These are phyloP conservation scores for Fragaria ananassa DNA, from an alignment of 306 rosid species.

Conservation along the genomic window DNA sequence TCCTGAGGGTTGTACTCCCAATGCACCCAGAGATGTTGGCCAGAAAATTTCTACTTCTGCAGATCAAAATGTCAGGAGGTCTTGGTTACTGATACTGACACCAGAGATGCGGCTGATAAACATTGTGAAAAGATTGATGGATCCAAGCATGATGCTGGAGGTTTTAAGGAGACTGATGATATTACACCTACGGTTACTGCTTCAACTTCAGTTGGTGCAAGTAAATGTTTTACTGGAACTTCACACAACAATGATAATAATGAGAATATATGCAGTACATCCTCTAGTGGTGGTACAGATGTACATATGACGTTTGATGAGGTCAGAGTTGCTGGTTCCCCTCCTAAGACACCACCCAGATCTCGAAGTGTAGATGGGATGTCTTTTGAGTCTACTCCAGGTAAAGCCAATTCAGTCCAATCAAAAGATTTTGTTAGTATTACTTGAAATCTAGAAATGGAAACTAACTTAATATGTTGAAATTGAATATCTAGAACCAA, in stretches of 20 bases:
- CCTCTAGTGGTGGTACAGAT: conserved; percentile 16
- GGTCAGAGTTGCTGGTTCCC: conserved; percentile 29
- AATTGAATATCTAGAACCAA: conserved; percentile 34
- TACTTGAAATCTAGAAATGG: background rate
- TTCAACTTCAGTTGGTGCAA: conserved; percentile 9
- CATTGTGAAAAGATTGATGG: background rate
- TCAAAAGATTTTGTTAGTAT: background rate
- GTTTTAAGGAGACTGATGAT: conserved; percentile 13
- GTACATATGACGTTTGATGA: conserved; percentile 13
- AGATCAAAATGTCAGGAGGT: conserved; percentile 20
- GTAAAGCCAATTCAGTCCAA: conserved; percentile 34
- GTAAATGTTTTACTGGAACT: conserved; percentile 12
- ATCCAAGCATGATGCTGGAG: conserved; percentile 17
- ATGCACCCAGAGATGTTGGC: conserved; percentile 20
- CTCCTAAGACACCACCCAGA: conserved; percentile 51
- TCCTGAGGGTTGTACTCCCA: conserved; percentile 10
- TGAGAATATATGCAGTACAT: conserved; percentile 9
- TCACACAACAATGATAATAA: conserved; percentile 8
- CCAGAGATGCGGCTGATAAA: conserved; percentile 22
- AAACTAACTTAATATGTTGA: conserved; percentile 23
- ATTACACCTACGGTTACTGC: background rate
- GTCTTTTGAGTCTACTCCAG: conserved; percentile 34
- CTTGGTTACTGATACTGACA: conserved; percentile 17
- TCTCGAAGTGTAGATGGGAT: conserved; percentile 39
- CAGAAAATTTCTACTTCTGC: conserved; percentile 18